phyloP scores from a whole-genome alignment of 2,329 filamentous ascomycete species.

The Arthrobotrys sphaeroides region DNA sequence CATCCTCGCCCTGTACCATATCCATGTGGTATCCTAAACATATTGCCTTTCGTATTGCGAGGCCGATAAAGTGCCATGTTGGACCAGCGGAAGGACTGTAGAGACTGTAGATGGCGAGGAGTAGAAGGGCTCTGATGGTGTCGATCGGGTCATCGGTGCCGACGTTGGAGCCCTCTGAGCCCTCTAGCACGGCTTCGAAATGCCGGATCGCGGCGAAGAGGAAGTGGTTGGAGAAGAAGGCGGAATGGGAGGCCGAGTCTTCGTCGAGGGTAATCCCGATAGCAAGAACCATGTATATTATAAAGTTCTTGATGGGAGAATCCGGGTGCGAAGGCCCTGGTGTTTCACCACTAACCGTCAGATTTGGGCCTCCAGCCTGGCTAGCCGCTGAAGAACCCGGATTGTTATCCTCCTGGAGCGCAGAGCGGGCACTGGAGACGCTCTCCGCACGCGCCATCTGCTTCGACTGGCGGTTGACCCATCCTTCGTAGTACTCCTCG shows the following conservation, averaged over 20 bases:
- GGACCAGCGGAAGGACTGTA: conserved; percentile 50
- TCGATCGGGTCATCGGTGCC: conserved; percentile 52
- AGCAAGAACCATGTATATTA: conserved; percentile 53
- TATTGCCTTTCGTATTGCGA: conserved; percentile 48
- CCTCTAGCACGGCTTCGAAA: conserved; percentile 51
- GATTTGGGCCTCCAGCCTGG: conserved; percentile 16
- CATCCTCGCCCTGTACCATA: conserved; percentile 49
- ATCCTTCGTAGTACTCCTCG: conserved; percentile 51
- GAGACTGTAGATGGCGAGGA: conserved; percentile 51
- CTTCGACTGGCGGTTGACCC: conserved; percentile 51
- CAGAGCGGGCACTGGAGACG: conserved; percentile 36
- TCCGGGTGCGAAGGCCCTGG: conserved; percentile 39
- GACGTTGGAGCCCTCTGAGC: conserved; percentile 48
- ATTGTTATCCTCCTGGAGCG: conserved; percentile 36
- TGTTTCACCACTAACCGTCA: conserved; percentile 21
- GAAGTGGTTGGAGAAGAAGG: conserved; percentile 52
- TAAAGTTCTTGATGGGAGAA: conserved; percentile 53
- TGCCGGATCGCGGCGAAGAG: conserved; percentile 52
- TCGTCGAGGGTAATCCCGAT: conserved; percentile 52
- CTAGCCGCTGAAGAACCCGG: conserved; percentile 23
- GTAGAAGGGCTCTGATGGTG: conserved; percentile 45
- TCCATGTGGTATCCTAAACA: conserved; percentile 53
- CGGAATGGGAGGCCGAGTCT: conserved; percentile 46
- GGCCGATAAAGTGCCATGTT: conserved; percentile 53
- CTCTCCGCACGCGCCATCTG: conserved; percentile 37